phyloP scores from a whole-genome alignment of 768 basidiomycete genomes.

The Pluteus cervinus region DNA sequence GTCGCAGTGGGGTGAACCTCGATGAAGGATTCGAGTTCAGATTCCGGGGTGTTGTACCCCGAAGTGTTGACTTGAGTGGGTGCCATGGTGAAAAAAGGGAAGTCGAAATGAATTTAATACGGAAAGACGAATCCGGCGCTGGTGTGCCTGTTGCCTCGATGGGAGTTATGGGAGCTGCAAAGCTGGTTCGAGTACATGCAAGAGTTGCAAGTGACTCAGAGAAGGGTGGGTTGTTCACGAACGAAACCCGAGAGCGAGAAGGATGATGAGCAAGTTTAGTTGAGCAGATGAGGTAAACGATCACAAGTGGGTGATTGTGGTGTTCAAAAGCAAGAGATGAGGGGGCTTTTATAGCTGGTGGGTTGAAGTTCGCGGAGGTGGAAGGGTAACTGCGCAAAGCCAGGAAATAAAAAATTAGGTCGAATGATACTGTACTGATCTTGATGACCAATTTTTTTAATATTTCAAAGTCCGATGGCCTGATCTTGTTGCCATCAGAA shows the following conservation, averaged over 20 bases:
- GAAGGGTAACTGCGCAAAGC: too few relatives aligned
- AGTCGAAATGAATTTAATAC: conserved; percentile 28
- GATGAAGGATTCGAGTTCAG: conserved; percentile 61
- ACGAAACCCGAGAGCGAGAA: conserved; percentile 3
- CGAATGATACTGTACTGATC: too few relatives aligned
- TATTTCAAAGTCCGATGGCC: conserved; percentile 14
- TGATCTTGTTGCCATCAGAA: too few relatives aligned
- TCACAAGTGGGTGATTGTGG: not conserved
- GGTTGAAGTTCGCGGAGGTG: conserved; percentile 4
- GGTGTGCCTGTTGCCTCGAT: conserved; percentile 85
- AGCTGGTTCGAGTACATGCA: conserved; percentile 98
- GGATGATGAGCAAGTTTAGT: conserved; percentile 1
- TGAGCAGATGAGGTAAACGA: not conserved
- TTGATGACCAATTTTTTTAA: conserved; percentile 10
- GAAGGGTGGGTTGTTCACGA: conserved; percentile 8
- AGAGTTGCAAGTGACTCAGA: conserved; percentile 34
- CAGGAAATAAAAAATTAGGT: too few relatives aligned
- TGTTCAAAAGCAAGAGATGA: conserved; percentile 1
- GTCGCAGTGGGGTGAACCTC: conserved; percentile 82
- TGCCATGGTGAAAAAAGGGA: conserved; percentile 41
- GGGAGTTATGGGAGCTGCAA: conserved; percentile 80
- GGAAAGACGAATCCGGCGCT: conserved; percentile 57
- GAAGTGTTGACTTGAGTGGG: conserved; percentile 45
- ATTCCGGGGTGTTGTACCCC: conserved; percentile 69
- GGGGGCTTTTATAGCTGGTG: conserved; percentile 13